phyloP scores from a whole-genome alignment of 2,329 filamentous ascomycete genomes.

The Cryphonectria radicalis region DNA sequence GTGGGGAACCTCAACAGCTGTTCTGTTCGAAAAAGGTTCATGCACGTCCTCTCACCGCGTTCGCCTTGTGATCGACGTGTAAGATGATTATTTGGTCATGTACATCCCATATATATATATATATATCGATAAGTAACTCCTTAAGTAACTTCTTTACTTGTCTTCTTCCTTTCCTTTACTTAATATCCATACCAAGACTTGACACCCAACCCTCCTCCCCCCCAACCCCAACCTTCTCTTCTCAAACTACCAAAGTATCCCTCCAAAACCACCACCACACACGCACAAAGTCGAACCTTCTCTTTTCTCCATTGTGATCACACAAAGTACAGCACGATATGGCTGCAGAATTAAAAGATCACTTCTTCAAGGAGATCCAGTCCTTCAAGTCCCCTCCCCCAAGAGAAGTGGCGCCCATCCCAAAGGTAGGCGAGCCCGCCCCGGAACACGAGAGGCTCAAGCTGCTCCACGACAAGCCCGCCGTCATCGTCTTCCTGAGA shows the following conservation, averaged over 20 bases:
- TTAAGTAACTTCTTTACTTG: neutral
- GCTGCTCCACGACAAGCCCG: constrained; percentile 59
- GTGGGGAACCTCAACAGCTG: constrained; percentile 5
- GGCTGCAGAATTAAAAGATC: constrained; percentile 20
- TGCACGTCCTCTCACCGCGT: constrained; percentile 7
- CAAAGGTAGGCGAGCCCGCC: constrained; percentile 58
- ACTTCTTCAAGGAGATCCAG: constrained; percentile 25
- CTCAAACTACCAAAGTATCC: neutral
- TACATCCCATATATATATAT: neutral
- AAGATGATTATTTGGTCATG: neutral
- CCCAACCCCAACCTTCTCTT: too few relatives aligned
- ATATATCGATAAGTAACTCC: neutral
- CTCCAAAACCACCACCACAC: neutral
- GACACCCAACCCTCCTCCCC: too few relatives aligned
- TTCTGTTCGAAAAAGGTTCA: neutral
- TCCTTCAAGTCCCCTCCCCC: constrained; percentile 30
- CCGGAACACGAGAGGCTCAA: constrained; percentile 54
- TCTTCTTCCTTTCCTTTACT: too few relatives aligned
- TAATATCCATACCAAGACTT: too few relatives aligned
- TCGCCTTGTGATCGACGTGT: neutral
- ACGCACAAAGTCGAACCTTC: neutral
- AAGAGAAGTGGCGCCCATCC: constrained; percentile 51
- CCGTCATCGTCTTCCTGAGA: constrained; percentile 68
- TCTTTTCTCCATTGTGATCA: neutral
- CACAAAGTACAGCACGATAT: neutral